Base-by-base conservation (phyloP, 345 rosid genomes). In the Rhizophora mangle region DNA sequence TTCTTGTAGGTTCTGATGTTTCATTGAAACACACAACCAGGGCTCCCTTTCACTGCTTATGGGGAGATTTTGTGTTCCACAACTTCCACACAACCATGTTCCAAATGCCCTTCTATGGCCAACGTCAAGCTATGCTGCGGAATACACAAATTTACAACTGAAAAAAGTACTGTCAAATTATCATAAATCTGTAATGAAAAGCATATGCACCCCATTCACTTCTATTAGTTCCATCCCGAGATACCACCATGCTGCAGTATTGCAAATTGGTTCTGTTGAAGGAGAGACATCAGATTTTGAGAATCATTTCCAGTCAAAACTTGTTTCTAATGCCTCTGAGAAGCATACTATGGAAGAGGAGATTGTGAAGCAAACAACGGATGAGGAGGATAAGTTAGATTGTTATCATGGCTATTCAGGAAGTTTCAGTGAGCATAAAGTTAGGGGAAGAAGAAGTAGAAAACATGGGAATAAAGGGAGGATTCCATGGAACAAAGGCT, bases 401-500 rank as follows among this genome's bases (percentile, higher is more conserved):
- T 39, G 29, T 55, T 36, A 1, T 1, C 55, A 20, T 36, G 67
- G 67, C 49, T 72, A 70, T 36, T 30, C 56, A 26, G 72, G 39
- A 67, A 60, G 57, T 65, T 22, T 60, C 13, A 51, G 37, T 62
- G 76, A 49, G 30, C 2, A 51, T 10, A 85, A 70, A 65, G 88
- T 81, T 76, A 79, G 39, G 60, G 79, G 89, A 79, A 82, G 84
- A 78, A 84, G 85, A 78, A 86, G 82, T 74, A 88, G 79, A 72
- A 87, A 86, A 6, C 80, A 84, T 70, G 91, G 91, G 15, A 94
- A 88, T 69, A 91, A 85, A 77, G 97, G 98, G 73, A 87, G 73
- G 36, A 80, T 85, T 3, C 96, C 98, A 18, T 93, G 97, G 97
- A 93, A 93, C 82, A 88, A 84, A 80, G 97, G 95, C 68, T 77